phyloP scores from a whole-genome alignment of 1,139 yeast genomes.

The Saccharomycopsis crataegensis region DNA sequence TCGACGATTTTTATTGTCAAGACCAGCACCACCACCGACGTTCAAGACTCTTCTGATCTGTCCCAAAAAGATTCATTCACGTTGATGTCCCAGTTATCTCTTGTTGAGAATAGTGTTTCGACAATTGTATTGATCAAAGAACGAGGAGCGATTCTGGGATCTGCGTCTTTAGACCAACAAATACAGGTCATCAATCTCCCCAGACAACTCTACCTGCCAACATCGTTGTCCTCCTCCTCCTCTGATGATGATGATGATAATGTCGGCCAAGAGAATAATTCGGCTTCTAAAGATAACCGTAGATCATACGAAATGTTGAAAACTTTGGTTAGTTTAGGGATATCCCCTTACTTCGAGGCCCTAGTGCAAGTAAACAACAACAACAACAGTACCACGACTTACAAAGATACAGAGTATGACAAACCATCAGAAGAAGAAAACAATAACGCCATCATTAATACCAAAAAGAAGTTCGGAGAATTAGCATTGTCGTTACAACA shows the following conservation, averaged over 20 bases:
- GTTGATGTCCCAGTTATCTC: constrained; percentile 3
- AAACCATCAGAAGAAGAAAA: constrained; percentile 19
- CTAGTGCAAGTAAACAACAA: constrained; percentile 23
- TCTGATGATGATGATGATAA: not conserved
- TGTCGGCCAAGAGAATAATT: constrained; percentile 1
- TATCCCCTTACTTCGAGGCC: constrained; percentile 47
- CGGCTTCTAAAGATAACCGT: constrained; percentile 19
- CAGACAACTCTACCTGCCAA: constrained; percentile 17
- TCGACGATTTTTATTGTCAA: constrained; percentile 26
- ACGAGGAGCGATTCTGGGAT: constrained; percentile 30
- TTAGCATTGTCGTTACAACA: constrained; percentile 61
- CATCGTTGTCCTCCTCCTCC: constrained; percentile 3
- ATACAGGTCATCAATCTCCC: constrained; percentile 33
- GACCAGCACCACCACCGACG: no score
- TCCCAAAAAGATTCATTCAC: not conserved
- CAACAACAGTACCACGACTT: constrained; percentile 16
- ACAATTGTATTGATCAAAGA: constrained; percentile 39
- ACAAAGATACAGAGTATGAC: constrained; percentile 1
- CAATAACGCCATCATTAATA: constrained; percentile 33
- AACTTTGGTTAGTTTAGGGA: constrained; percentile 47
- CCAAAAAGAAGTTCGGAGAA: constrained; percentile 64
- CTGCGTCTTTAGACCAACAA: constrained; percentile 32
- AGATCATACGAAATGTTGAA: constrained; percentile 48
- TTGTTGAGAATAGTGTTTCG: constrained; percentile 11
- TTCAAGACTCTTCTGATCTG: not conserved